phyloP scores from a whole-genome alignment of 2,329 filamentous ascomycete genomes.

The Colletotrichum incanum region DNA sequence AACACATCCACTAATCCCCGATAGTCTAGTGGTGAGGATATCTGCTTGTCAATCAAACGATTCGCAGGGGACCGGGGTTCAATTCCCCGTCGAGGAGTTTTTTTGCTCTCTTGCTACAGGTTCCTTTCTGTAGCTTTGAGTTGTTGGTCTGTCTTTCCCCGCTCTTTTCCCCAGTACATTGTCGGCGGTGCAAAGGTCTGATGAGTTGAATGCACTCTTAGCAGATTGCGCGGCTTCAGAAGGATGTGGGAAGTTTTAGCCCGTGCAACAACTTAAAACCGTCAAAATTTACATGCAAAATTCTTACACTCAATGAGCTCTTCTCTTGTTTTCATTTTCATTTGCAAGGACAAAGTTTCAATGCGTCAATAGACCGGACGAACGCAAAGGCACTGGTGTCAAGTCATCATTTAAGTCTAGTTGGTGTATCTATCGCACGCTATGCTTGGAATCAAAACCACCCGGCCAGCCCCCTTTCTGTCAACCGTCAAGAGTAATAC shows the following conservation, averaged over 20 bases:
- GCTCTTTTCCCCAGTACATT: neutral
- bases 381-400: no score
- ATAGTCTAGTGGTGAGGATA: conserved; percentile 45
- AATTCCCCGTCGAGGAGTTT: conserved; percentile 43
- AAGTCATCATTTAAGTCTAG: neutral
- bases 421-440: neutral
- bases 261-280: no score
- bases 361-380: neutral
- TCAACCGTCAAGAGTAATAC: conserved; percentile 45
- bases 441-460: neutral
- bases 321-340: neutral
- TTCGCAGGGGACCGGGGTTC: conserved; percentile 43
- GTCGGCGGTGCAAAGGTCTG: neutral
- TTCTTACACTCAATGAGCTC: no score
- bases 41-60: conserved; percentile 35
- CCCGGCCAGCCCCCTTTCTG: neutral
- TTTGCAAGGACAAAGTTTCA: neutral
- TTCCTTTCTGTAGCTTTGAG: no score
- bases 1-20: conserved; percentile 25
- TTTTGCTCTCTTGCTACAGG: neutral
- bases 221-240: neutral
- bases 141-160: no score
- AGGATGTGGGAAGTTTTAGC: neutral
- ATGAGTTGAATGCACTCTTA: neutral
- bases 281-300: no score